Conservation (phyloP, 805 yeast species). For the Spathaspora passalidarum region DNA sequence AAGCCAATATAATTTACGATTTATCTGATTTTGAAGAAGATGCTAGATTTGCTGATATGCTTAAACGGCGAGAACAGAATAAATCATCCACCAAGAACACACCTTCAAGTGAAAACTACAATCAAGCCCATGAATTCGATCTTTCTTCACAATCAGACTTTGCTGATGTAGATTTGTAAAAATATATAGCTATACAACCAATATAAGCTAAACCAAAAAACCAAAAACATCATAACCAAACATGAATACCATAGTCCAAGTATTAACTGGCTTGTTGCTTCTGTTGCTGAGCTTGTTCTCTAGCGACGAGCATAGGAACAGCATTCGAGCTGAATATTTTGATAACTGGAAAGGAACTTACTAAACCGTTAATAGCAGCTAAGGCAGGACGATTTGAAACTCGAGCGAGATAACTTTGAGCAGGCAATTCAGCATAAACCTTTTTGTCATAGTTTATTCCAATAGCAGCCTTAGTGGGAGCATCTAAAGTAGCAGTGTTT, state of each 20-base stretch:
- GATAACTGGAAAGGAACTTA: constrained; percentile 56
- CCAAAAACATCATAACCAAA: neutral
- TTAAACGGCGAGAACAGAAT: constrained; percentile 3
- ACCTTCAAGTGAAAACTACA: neutral
- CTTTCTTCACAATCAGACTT: constrained; percentile 15
- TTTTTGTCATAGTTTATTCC: neutral
- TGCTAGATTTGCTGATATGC: constrained; percentile 13
- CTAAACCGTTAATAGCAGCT: constrained; percentile 55
- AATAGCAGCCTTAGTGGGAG: neutral
- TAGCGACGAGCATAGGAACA: constrained; percentile 53
- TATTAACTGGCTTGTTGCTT: neutral
- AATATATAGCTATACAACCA: neutral
- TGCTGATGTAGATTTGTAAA: constrained; percentile 12
- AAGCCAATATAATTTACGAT: constrained; percentile 18
- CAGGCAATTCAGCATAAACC: constrained; percentile 21
- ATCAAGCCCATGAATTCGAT: constrained; percentile 12
- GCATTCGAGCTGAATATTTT: constrained; percentile 60
- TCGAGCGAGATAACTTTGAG: constrained; percentile 51
- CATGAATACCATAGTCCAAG: neutral
- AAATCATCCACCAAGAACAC: neutral
- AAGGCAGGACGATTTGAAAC: constrained; percentile 52
- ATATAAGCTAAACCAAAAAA: neutral
- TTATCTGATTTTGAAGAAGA: constrained; percentile 22
- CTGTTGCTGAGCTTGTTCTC: constrained; percentile 23
- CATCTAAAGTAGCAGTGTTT: neutral